Conservation (phyloP, 371 early-diverging fungal species). For the Saksenaea oblongispora region DNA sequence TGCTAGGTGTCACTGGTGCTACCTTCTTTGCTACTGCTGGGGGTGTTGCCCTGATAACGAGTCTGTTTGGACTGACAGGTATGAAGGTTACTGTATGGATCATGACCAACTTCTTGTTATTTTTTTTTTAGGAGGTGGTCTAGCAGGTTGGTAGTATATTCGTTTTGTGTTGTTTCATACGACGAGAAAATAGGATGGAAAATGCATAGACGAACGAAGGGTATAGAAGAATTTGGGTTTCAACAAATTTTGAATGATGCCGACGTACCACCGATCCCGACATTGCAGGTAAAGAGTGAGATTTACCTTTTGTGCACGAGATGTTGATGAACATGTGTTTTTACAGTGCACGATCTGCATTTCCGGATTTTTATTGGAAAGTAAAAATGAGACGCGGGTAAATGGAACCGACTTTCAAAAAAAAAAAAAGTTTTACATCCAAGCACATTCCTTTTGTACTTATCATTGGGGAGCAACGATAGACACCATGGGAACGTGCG, state of each 20-base stretch:
- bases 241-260: conserved; percentile 55
- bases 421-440: neutral
- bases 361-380: conserved; percentile 61
- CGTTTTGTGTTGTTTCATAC: neutral
- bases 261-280: conserved; percentile 59
- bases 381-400: conserved; percentile 38
- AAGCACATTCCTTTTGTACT: neutral
- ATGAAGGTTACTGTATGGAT: neutral
- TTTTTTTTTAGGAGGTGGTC: conserved; percentile 52
- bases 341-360: conserved; percentile 61
- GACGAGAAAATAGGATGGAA: conserved; percentile 38
- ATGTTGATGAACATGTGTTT: neutral
- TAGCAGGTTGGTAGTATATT: conserved; percentile 42
- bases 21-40: conserved; percentile 63
- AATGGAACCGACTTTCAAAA: neutral
- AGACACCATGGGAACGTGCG: conserved; percentile 57
- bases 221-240: conserved; percentile 61
- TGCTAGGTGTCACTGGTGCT: conserved; percentile 58
- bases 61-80: conserved; percentile 64
- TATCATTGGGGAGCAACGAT: conserved; percentile 15
- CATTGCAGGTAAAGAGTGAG: conserved; percentile 48
- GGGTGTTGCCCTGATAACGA: conserved; percentile 63
- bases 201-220: conserved; percentile 52
- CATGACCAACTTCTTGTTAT: neutral
- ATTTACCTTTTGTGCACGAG: neutral